Evolutionary conservation across 2,329 filamentous ascomycete genomes (phyloP).

Genomic region (Penicillium oxalicum): DNA sequence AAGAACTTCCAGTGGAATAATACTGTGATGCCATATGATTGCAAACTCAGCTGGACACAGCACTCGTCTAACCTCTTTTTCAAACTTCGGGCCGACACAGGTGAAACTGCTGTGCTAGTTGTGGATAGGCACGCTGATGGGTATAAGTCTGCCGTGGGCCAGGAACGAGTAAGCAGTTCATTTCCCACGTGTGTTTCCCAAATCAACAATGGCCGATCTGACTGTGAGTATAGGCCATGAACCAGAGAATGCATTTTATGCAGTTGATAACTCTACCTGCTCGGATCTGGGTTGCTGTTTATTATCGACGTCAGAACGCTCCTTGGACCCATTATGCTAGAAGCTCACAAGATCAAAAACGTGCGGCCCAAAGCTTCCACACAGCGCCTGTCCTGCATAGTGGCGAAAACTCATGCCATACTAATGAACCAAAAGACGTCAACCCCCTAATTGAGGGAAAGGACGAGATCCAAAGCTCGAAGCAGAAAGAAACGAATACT

Average conservation of each 20-base stretch:
- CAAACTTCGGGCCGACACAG: not conserved
- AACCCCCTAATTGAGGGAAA: too few relatives aligned
- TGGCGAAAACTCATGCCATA: too few relatives aligned
- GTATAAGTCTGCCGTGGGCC: not conserved
- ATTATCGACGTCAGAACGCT: not conserved
- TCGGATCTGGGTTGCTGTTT: not conserved
- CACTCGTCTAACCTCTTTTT: not conserved
- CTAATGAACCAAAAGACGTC: too few relatives aligned
- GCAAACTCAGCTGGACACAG: not conserved
- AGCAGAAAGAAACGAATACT: too few relatives aligned
- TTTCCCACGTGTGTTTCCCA: not conserved
- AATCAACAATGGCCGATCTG: not conserved
- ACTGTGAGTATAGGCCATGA: not conserved
- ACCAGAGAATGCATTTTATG: not conserved
- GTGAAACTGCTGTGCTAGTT: not conserved
- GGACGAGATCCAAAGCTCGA: too few relatives aligned
- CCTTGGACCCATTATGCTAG: not conserved
- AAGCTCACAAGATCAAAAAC: not conserved
- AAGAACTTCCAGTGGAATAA: not conserved
- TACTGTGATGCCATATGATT: not conserved
- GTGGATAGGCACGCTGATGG: not conserved
- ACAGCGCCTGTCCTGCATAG: too few relatives aligned
- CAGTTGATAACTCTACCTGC: not conserved
- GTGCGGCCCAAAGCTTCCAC: not conserved
- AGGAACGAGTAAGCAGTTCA: not conserved